Base-by-base conservation (phyloP, 2,329 filamentous ascomycete species). In the Apiospora malaysiana region DNA sequence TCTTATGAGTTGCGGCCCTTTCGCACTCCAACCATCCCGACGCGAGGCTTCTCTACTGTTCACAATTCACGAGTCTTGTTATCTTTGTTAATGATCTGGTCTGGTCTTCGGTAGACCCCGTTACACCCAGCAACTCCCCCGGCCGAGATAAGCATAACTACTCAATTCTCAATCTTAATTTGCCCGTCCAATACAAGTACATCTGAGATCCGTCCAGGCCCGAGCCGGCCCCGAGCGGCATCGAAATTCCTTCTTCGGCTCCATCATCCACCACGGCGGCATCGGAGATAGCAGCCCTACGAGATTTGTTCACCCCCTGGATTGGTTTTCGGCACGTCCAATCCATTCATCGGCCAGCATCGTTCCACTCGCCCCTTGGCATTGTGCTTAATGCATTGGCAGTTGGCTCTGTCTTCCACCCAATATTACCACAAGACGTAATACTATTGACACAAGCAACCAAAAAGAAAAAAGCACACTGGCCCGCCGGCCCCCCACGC, bases 1-100 rank as follows among this genome's bases (percentile, higher is more conserved):
- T 63, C 56, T 63, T 63, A 63, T 63, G 56, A 63, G 56, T 63
- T 63, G 56, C 56, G 56, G 56, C 56, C 56, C 56, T 32, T 40
- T 63, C 56, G 56, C 56, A 63, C 56, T 63, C 56, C 32, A n/a
- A n/a, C 18, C 32, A 23, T 40, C 56, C 56, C 56, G 56, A 63
- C 18, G 56, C 27, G 32, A 32, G 27, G 56, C 56, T 40, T 40
- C 56, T 63, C 37, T 63, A 32, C 18, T 40, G n/a, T 63, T 63
- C 51, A 37, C 12, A 45, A 45, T 45, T 14, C 16, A 14, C 42
- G 42, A 9, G 4, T 3, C 4, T 14, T 45, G 42, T 16, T 45
- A 12, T 45, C 16, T 23, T 63, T 40, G 27, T 32, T 37, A 12
- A 5, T 16, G 25, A 18, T 25, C 25, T 18, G 16, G 7, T n/a